Evolutionary conservation across 768 basidiomycete genomes (phyloP).

Genomic region (Mrakia frigida): DNA sequence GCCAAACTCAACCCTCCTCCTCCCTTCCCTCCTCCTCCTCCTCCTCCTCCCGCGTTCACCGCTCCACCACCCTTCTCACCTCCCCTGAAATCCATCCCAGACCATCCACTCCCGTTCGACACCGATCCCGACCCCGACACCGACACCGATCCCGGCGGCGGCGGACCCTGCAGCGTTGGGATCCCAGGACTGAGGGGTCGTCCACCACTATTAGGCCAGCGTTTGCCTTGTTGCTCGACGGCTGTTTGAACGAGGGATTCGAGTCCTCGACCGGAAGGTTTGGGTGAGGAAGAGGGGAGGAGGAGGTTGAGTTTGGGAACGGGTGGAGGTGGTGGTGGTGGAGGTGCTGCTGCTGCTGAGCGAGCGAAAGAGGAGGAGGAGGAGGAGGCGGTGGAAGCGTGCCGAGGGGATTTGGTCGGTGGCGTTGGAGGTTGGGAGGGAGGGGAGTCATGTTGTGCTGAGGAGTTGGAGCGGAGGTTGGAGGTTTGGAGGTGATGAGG

Average conservation of each 20-base stretch:
- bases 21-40: background rate
- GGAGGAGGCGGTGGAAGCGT: background rate
- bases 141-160: too few relatives aligned
- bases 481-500: background rate
- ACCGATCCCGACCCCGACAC: too few relatives aligned
- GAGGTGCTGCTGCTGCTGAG: too few relatives aligned
- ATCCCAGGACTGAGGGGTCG: background rate
- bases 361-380: background rate
- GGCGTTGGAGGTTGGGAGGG: background rate
- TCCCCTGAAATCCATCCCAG: background rate
- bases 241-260: background rate
- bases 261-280: background rate
- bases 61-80: background rate
- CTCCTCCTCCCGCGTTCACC: background rate
- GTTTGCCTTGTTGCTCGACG: background rate
- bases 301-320: background rate
- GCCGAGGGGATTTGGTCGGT: background rate
- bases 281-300: background rate
- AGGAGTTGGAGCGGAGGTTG: background rate
- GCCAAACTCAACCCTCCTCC: background rate
- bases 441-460: background rate
- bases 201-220: background rate
- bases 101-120: background rate
- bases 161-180: background rate
- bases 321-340: conserved; percentile 14